Percentiles rank a stretch among this genome's conserved stretches.
Conservation (phyloP, 768 basidiomycete genomes). For the Leccinum subgranulosum region DNA sequence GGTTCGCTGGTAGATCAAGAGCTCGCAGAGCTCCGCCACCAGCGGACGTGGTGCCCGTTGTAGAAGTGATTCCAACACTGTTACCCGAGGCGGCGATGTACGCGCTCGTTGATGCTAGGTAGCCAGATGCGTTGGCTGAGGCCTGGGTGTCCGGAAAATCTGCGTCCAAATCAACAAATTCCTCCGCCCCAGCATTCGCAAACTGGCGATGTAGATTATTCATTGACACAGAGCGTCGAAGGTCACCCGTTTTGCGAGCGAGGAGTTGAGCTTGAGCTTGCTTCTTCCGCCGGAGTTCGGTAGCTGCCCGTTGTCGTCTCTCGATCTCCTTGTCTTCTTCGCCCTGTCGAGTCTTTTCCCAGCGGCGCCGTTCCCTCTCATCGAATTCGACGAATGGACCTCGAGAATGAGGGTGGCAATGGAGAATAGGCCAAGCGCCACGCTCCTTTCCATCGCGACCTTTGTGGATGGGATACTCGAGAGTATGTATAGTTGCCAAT, state of each 20-base stretch:
- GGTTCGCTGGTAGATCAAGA: slow-evolving; percentile 47
- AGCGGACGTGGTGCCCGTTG: slow-evolving; percentile 80
- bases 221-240: slow-evolving; percentile 75
- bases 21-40: slow-evolving; percentile 44
- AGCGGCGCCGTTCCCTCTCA: slow-evolving; percentile 65
- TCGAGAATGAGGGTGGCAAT: slow-evolving; percentile 71
- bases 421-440: slow-evolving; percentile 78
- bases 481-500: slow-evolving; percentile 77
- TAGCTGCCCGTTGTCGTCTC: slow-evolving; percentile 23
- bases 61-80: slow-evolving; percentile 89
- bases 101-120: slow-evolving; percentile 53
- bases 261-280: slow-evolving; percentile 27
- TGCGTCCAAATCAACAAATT: slow-evolving; percentile 40
- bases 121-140: slow-evolving; percentile 69
- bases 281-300: slow-evolving; percentile 27
- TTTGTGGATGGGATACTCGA: slow-evolving; percentile 69
- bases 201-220: slow-evolving; percentile 65
- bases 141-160: slow-evolving; percentile 38
- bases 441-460: slow-evolving; percentile 50
- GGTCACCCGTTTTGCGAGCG: slow-evolving; percentile 43
- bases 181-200: slow-evolving; percentile 39
- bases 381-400: slow-evolving; percentile 77
- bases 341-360: slow-evolving; percentile 51
- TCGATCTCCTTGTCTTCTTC: slow-evolving; percentile 38
- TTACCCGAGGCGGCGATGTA: slow-evolving; percentile 95